These are phyloP conservation scores for Trichocladium antarcticum DNA, from an alignment of 495 filamentous ascomycete genomes.

Conservation along the genomic window DNA sequence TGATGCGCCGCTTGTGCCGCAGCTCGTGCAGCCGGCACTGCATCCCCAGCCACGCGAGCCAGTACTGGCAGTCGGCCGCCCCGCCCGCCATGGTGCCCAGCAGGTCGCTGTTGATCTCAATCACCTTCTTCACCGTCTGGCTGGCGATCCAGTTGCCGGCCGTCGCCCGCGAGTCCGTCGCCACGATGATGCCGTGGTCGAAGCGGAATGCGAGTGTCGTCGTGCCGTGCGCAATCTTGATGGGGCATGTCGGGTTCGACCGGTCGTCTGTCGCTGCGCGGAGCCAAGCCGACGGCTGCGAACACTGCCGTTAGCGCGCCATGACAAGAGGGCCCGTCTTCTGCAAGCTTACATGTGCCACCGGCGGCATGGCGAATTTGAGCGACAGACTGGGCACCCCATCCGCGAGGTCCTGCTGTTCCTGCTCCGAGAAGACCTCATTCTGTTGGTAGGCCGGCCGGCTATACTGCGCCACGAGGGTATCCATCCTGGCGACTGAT, in stretches of 20 bases:
- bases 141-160: constrained; percentile 98
- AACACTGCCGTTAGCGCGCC: too few relatives aligned
- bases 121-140: constrained; percentile 99
- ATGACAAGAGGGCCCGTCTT: background rate
- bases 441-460: constrained; percentile 53
- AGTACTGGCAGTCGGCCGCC: constrained; percentile 98
- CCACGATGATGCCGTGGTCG: constrained; percentile 95
- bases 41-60: constrained; percentile 96
- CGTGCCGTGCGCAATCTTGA: constrained; percentile 98
- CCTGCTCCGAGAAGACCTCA: constrained; percentile 60
- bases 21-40: constrained; percentile 98
- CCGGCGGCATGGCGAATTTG: constrained; percentile 88
- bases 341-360: constrained; percentile 56
- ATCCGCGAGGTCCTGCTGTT: constrained; percentile 61
- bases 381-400: constrained; percentile 61
- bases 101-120: constrained; percentile 82
- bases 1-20: constrained; percentile 96
- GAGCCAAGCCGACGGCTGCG: constrained; percentile 76
- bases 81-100: constrained; percentile 97
- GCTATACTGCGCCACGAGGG: constrained; percentile 82
- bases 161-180: constrained; percentile 91
- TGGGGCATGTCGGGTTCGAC: constrained; percentile 89
- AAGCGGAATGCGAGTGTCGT: constrained; percentile 98
- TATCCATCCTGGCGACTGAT: constrained; percentile 54
- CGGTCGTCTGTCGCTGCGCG: constrained; percentile 95